Conservation (phyloP, 1,139 yeast species). For the Debaryomycetaceae sp. region DNA sequence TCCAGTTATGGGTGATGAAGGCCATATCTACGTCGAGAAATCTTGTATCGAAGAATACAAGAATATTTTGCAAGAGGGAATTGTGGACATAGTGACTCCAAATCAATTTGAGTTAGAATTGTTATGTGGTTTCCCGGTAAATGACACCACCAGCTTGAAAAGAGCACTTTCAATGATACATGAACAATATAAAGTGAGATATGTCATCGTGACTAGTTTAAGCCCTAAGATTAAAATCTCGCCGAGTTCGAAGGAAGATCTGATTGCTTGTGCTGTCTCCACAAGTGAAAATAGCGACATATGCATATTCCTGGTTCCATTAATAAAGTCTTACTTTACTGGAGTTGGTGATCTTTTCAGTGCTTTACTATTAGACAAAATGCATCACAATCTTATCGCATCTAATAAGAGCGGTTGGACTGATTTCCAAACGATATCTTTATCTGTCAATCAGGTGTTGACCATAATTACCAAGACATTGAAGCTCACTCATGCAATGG, state of each 20-base stretch:
- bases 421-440: constrained; percentile 13
- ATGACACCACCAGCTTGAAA: constrained; percentile 35
- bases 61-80: constrained; percentile 44
- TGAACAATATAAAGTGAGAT: constrained; percentile 45
- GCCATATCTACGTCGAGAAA: constrained; percentile 71
- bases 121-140: constrained; percentile 52
- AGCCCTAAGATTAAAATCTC: constrained; percentile 10
- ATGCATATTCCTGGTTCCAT: constrained; percentile 43
- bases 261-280: constrained; percentile 54
- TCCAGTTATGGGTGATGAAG: constrained; percentile 95
- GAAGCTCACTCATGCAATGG: constrained; percentile 33
- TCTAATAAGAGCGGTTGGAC: constrained; percentile 1
- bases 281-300: constrained; percentile 15
- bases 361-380: constrained; percentile 66
- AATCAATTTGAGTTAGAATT: constrained; percentile 88
- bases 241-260: constrained; percentile 3
- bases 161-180: constrained; percentile 51
- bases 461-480: constrained; percentile 49
- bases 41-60: constrained; percentile 66
- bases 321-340: constrained; percentile 71
- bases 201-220: constrained; percentile 61
- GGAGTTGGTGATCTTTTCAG: constrained; percentile 94
- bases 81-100: constrained; percentile 76
- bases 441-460: constrained; percentile 47
- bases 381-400: constrained; percentile 26